phyloP scores from a whole-genome alignment of 2,329 filamentous ascomycete genomes.

The Pseudogymnoascus verrucosus region DNA sequence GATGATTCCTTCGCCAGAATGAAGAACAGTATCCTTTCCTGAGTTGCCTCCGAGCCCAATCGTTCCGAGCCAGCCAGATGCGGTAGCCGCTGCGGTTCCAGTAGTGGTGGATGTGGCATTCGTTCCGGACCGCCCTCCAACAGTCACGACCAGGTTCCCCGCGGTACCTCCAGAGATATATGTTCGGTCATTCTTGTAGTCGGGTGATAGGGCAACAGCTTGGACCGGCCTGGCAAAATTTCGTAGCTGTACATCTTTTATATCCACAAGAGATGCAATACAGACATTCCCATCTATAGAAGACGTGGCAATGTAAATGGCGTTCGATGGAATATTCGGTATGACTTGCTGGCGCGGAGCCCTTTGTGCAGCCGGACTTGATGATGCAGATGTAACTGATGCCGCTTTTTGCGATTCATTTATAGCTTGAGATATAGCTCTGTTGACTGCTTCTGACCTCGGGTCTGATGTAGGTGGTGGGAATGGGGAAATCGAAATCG shows the following conservation, averaged over 20 bases:
- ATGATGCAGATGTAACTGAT: constrained; percentile 37
- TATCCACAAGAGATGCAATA: constrained; percentile 75
- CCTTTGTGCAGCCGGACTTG: constrained; percentile 42
- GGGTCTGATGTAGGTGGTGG: constrained; percentile 48
- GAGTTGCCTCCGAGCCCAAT: constrained; percentile 72
- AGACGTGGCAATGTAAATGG: constrained; percentile 87
- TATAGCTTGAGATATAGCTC: constrained; percentile 26
- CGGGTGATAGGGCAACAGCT: constrained; percentile 85
- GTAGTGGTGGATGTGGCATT: constrained; percentile 81
- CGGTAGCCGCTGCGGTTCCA: constrained; percentile 70
- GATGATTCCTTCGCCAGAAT: constrained; percentile 87
- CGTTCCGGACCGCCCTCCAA: constrained; percentile 69
- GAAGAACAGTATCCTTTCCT: constrained; percentile 78
- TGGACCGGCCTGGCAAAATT: constrained; percentile 93
- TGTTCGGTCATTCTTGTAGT: constrained; percentile 80
- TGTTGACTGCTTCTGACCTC: constrained; percentile 30
- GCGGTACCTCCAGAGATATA: constrained; percentile 89
- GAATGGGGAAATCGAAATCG: constrained; percentile 82
- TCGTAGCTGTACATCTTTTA: constrained; percentile 81
- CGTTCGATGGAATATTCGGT: constrained; percentile 72
- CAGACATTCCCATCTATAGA: constrained; percentile 96
- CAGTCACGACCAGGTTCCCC: constrained; percentile 78
- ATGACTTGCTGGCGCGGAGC: constrained; percentile 47
- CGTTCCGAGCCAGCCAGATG: constrained; percentile 83
- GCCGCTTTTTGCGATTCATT: constrained; percentile 27